Percentiles rank a stretch among this genome's conserved stretches.
Evolutionary conservation across 768 basidiomycete species (phyloP).

Genomic region (Suillus occidentalis): DNA sequence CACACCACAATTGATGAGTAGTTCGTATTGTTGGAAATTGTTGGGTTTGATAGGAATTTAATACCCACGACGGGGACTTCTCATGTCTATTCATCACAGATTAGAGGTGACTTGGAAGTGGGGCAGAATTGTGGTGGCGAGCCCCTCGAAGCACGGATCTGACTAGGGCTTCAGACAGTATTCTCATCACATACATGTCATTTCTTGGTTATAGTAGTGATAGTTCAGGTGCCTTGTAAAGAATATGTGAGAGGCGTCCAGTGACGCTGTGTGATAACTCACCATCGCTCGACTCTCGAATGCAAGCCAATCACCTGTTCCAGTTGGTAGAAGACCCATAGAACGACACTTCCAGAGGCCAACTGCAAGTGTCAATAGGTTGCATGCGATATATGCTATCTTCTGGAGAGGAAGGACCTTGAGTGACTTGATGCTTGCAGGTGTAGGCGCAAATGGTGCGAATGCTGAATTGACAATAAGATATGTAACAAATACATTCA

Average conservation of each 20-base stretch:
- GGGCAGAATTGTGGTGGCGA: background rate
- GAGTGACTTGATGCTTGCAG: conserved; percentile 44
- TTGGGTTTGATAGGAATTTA: conserved; percentile 36
- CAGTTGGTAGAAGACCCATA: conserved; percentile 89
- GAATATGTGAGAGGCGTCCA: background rate
- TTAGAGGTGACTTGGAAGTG: conserved; percentile 1
- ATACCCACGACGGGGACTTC: conserved; percentile 32
- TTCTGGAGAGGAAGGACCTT: conserved; percentile 70
- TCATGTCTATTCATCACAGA: conserved; percentile 8
- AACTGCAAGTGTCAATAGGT: conserved; percentile 74
- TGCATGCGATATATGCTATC: conserved; percentile 67
- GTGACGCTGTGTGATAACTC: conserved; percentile 6
- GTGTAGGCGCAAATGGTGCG: conserved; percentile 59
- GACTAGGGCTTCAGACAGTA: background rate
- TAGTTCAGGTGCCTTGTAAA: conserved; percentile 43
- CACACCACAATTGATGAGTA: conserved; percentile 26
- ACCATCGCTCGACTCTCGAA: conserved; percentile 83
- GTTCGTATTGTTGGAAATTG: conserved; percentile 30
- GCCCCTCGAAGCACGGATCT: background rate
- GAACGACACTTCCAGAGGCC: conserved; percentile 92
- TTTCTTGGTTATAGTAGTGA: conserved; percentile 33
- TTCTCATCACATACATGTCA: background rate
- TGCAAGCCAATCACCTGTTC: conserved; percentile 92
- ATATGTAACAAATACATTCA: background rate
- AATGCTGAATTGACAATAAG: conserved; percentile 49